Evolutionary conservation across 495 filamentous ascomycete species (phyloP), one percentile per base, ranked within the genome.

Genomic region (Entonaema liquescens): DNA sequence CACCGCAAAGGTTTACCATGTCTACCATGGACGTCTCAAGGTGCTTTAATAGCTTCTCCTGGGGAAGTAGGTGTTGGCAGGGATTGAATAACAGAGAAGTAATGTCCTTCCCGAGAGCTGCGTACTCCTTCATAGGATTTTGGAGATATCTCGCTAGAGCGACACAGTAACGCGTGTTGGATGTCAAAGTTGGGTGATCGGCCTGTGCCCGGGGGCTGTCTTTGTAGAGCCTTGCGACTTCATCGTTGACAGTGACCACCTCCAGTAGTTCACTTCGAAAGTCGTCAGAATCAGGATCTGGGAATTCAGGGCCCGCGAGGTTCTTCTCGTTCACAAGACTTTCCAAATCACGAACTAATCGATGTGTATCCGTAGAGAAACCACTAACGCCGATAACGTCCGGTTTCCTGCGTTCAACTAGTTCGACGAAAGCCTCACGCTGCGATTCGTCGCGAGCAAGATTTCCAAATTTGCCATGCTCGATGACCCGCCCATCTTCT

Each of bases 11-110:
- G 77, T 99, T 99, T 72, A 99, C 95, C 89, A 97, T 97, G 74
- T 99, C 96, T 5, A 98, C 94, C 87, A 99, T 90, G 19, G 94
- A 93, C 1, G 92, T 95, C 72, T 98, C 95, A 21, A 99, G 86
- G 61, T 93, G 87, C 77, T 92, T 93, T 50, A 91, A 78, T 5
- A 98, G 83, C 78, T 96, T 91, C 2, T 98, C 95, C 57, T 92
- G 89, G 0, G 93, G 89, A 7, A 99, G 84, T 49, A 97, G 88
- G 60, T 94, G 89, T 79, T 99, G 95, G 63, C 92, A 92, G 23
- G 93, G 88, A 68, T 97, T 93, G 77, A 98, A 97, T 28, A 88
- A 83, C 49, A 99, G 87, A 1, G 94, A 95, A 2, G 91, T 84
- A 67, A 99, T 88, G 71, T 97, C 94, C 66, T 90, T 92, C 50